Evolutionary conservation across 2,329 filamentous ascomycete genomes (phyloP).

Genomic region (Fusarium papillatum): DNA sequence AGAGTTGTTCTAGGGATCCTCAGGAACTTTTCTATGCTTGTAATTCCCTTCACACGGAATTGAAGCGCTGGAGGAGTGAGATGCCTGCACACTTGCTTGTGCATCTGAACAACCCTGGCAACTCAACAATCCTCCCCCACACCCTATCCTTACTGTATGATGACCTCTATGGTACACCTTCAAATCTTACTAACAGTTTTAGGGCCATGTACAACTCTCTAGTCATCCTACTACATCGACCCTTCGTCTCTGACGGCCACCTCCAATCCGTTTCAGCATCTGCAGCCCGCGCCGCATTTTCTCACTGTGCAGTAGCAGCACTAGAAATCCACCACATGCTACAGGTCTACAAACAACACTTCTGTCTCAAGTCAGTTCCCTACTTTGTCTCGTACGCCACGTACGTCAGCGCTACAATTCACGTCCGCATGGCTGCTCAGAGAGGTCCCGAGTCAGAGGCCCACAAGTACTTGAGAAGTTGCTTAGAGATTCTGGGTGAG

Average conservation of each 20-base stretch:
- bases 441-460: conserved; percentile 53
- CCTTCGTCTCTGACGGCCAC: conserved; percentile 63
- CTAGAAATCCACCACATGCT: conserved; percentile 57
- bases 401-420: conserved; percentile 65
- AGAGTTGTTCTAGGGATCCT: conserved; percentile 44
- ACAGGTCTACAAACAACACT: conserved; percentile 55
- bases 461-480: conserved; percentile 54
- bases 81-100: conserved; percentile 54
- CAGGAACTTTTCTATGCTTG: conserved; percentile 48
- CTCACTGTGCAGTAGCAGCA: conserved; percentile 58
- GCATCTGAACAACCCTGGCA: background rate
- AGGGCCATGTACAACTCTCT: conserved; percentile 61
- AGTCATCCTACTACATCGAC: conserved; percentile 64
- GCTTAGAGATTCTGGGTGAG: conserved; percentile 57
- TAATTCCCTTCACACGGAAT: conserved; percentile 50
- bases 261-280: conserved; percentile 54
- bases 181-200: accelerated
- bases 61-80: conserved; percentile 54
- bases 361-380: conserved; percentile 58
- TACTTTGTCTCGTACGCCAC: conserved; percentile 67
- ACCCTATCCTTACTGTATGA: conserved; percentile 3
- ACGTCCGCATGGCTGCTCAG: conserved; percentile 62
- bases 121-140: conserved; percentile 44
- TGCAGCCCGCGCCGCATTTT: conserved; percentile 56
- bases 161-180: background rate